Percentiles rank a stretch among this genome's conserved stretches.
Conservation (phyloP, 805 yeast species). For the Ogataea chonburiensis region DNA sequence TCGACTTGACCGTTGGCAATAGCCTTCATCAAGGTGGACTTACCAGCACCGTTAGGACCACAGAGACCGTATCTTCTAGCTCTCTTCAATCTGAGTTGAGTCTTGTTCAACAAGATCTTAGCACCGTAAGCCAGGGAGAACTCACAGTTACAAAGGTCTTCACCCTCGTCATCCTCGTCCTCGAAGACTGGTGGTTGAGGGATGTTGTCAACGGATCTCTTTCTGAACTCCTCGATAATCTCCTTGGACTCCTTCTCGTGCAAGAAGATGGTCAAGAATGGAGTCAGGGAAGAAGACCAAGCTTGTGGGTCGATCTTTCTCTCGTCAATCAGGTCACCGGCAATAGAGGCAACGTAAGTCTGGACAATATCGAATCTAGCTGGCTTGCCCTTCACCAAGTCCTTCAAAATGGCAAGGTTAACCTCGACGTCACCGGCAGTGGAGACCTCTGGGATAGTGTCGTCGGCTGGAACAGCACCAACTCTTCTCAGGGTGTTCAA, state of each 20-base stretch:
- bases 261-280: slow-evolving; percentile 93
- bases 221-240: slow-evolving; percentile 90
- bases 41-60: slow-evolving; percentile 99
- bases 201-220: slow-evolving; percentile 95
- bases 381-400: slow-evolving; percentile 67
- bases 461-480: slow-evolving; percentile 92
- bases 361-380: slow-evolving; percentile 77
- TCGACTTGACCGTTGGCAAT: slow-evolving; percentile 98
- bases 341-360: slow-evolving; percentile 89
- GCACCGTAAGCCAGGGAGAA: slow-evolving; percentile 99
- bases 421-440: slow-evolving; percentile 96
- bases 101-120: slow-evolving; percentile 98
- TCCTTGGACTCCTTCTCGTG: slow-evolving; percentile 92
- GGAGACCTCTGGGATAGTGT: slow-evolving; percentile 92
- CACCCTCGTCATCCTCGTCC: slow-evolving; percentile 97
- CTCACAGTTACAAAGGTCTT: slow-evolving; percentile 99
- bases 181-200: slow-evolving; percentile 91
- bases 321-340: slow-evolving; percentile 99
- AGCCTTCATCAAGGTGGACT: slow-evolving; percentile 95
- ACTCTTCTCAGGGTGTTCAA: slow-evolving; percentile 97
- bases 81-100: slow-evolving; percentile 98
- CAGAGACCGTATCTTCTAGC: slow-evolving; percentile 99
- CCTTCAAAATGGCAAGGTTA: slow-evolving; percentile 77
- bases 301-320: slow-evolving; percentile 88
- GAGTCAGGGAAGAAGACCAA: slow-evolving; percentile 87